phyloP scores from a whole-genome alignment of 2,329 filamentous ascomycete genomes.

The Coniella lustricola region DNA sequence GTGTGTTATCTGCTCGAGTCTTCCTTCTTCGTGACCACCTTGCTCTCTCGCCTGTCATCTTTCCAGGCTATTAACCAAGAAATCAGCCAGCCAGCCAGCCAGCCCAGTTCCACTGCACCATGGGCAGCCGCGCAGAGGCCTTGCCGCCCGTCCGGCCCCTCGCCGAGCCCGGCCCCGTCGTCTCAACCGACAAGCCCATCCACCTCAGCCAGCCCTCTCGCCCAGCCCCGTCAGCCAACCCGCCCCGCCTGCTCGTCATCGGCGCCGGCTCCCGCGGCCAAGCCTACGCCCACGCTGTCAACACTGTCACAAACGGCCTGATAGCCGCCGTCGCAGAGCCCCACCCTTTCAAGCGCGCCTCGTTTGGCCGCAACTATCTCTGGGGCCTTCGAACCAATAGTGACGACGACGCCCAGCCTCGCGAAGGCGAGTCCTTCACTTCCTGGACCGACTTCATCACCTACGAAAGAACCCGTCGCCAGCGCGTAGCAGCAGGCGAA shows the following conservation, averaged over 20 bases:
- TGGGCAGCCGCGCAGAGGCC: slow-evolving; percentile 10
- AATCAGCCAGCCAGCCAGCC: too few relatives aligned
- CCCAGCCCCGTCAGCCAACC: slow-evolving; percentile 36
- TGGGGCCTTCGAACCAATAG: slow-evolving; percentile 42
- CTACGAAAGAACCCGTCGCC: slow-evolving; percentile 61
- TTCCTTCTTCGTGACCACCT: too few relatives aligned
- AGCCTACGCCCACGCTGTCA: slow-evolving; percentile 64
- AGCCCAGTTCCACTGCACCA: too few relatives aligned
- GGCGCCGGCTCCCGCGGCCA: slow-evolving; percentile 76
- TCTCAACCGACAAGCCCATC: slow-evolving; percentile 15
- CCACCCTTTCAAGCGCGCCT: slow-evolving; percentile 64
- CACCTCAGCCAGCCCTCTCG: slow-evolving; percentile 26
- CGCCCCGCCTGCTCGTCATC: slow-evolving; percentile 68
- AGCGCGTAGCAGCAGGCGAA: slow-evolving; percentile 42
- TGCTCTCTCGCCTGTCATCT: too few relatives aligned
- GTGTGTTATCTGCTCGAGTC: neutral
- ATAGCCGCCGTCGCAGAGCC: slow-evolving; percentile 80
- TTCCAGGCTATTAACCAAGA: too few relatives aligned
- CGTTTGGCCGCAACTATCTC: slow-evolving; percentile 66
- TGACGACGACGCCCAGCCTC: slow-evolving; percentile 28
- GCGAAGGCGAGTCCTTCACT: slow-evolving; percentile 60
- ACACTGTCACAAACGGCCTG: slow-evolving; percentile 56
- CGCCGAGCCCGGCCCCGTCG: slow-evolving; percentile 14
- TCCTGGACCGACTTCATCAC: slow-evolving; percentile 70
- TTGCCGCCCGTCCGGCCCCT: slow-evolving; percentile 19